phyloP scores from a whole-genome alignment of 2,329 filamentous ascomycete genomes.

The Diaporthe humulicola region DNA sequence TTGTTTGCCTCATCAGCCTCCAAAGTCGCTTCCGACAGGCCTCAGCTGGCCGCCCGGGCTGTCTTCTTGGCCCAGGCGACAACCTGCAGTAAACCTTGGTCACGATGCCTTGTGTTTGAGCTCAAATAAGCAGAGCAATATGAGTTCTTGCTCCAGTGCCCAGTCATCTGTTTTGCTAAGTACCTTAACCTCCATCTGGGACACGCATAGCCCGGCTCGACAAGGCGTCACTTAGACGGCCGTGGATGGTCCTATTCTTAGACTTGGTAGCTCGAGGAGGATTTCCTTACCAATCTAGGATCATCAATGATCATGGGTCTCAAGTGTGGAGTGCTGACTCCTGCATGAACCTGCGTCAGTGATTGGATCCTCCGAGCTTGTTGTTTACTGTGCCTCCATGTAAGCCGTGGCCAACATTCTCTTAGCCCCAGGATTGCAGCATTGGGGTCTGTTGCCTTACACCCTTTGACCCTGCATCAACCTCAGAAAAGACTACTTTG shows the following conservation, averaged over 20 bases:
- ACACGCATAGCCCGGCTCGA: not conserved
- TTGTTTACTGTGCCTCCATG: not conserved
- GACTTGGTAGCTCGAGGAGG: not conserved
- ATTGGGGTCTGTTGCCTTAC: conserved; percentile 14
- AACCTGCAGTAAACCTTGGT: no score
- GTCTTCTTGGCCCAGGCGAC: not conserved
- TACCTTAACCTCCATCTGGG: not conserved
- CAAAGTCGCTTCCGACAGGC: not conserved
- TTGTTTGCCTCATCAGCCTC: not conserved
- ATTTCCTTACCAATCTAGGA: not conserved
- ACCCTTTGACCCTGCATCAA: not conserved
- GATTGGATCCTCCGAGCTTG: not conserved
- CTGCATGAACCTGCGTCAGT: not conserved
- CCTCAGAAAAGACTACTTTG: not conserved
- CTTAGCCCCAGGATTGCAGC: not conserved
- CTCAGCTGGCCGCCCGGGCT: not conserved
- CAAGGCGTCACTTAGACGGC: not conserved
- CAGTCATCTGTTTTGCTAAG: no score
- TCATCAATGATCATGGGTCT: not conserved
- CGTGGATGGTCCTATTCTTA: not conserved
- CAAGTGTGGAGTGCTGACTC: not conserved
- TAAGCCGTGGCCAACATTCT: no score
- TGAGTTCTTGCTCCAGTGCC: not conserved
- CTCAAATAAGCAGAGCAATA: not conserved
- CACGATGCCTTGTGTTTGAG: not conserved